Base-by-base conservation (phyloP, 2,329 filamentous ascomycete genomes). In the Daldinia eschscholtzii region DNA sequence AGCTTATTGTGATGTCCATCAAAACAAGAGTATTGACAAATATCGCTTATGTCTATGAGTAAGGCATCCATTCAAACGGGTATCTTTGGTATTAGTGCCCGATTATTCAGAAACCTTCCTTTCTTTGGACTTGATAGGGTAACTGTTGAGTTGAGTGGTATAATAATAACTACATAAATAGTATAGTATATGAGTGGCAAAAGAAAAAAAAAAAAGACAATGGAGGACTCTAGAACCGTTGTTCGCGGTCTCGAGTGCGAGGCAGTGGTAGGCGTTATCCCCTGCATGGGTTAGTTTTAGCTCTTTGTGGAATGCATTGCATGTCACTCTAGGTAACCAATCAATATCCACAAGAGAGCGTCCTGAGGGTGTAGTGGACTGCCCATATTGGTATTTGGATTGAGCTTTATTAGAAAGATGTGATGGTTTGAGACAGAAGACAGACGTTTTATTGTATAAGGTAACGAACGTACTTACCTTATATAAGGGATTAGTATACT, bases 281-380 rank as follows among this genome's bases (percentile, higher is more conserved):
- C 65, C 65, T 67, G 65, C 65, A 64, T 57, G 39, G 39, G 23
- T 55, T 52, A 50, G 65, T 52, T 52, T 52, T 60, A 64, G 37
- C 65, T 64, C 56, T 37, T 67, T 64, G 42, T 41, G 42, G 65
- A 28, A 57, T 42, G 48, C 23, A 55, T 35, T 48, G 41, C 33
- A 57, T 48, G 28, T 23, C 18, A 18, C 50, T 39, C 48, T 10
- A 46, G 30, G 41, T 9, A 37, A n/a, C 55, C 48, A 52, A 48
- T 53, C 7, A 37, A 37, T 28, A 50, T 39, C 41, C 26, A 20
- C 23, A 9, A 18, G 26, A n/a, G n/a, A 39, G 35, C 6, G 26
- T 50, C 26, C 26, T 50, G 46, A 50, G 23, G 46, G 46, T 35
- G 26, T 50, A n/a, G 26, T 52, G 26, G 46, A 33, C 10, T 23